Conservation (phyloP, 1,284 basidiomycete species). For the Rhodotorula sp. region DNA sequence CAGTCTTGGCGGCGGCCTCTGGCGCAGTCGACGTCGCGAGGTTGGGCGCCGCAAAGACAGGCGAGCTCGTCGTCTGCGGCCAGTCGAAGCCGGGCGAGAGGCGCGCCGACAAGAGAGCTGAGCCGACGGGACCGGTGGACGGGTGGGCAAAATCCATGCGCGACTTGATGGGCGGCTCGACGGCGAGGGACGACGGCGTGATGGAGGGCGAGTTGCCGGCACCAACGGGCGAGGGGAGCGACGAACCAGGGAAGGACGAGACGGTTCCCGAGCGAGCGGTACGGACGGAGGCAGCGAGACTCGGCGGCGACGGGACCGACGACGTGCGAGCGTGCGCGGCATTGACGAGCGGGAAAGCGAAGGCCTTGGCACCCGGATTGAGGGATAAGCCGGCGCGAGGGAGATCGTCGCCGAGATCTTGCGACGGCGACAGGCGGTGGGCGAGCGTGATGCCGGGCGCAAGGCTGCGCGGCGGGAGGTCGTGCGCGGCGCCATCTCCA, state of each 20-base stretch:
- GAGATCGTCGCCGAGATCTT: slow-evolving; percentile 53
- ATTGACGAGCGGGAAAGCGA: slow-evolving; percentile 52
- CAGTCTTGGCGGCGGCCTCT: background rate
- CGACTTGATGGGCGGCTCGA: slow-evolving; percentile 35
- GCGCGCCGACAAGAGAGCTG: slow-evolving; percentile 19
- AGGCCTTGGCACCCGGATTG: slow-evolving; percentile 80
- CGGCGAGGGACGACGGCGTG: slow-evolving; percentile 29
- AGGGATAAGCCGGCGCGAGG: slow-evolving; percentile 55
- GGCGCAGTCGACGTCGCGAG: background rate
- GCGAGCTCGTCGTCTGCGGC: slow-evolving; percentile 12
- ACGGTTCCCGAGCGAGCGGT: slow-evolving; percentile 10
- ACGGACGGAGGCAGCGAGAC: background rate
- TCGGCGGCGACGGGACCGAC: slow-evolving; percentile 9
- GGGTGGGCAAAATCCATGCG: slow-evolving; percentile 32
- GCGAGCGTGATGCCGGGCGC: slow-evolving; percentile 5
- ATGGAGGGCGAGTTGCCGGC: slow-evolving; percentile 15
- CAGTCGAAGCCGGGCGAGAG: slow-evolving; percentile 28
- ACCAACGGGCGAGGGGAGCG: background rate
- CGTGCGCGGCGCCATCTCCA: slow-evolving; percentile 1
- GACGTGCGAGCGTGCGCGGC: slow-evolving; percentile 18
- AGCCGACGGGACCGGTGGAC: background rate
- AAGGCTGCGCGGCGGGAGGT: background rate
- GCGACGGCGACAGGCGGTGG: slow-evolving; percentile 31
- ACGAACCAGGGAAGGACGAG: slow-evolving; percentile 2
- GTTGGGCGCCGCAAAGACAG: background rate